phyloP scores from a whole-genome alignment of 495 filamentous ascomycete genomes.

The Neurospora sp. region DNA sequence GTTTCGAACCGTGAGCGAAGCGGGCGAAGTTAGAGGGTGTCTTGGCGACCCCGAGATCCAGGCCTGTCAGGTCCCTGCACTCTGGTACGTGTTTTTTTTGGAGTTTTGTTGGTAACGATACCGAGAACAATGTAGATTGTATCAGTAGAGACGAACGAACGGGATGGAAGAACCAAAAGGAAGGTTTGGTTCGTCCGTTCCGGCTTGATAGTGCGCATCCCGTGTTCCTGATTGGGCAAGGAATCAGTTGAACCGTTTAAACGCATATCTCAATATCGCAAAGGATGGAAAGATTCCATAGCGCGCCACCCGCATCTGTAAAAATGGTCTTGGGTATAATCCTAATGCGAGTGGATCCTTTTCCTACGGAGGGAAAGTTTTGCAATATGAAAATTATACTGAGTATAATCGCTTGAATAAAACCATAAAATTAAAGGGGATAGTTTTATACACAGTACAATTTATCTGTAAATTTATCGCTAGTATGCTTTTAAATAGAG shows the following conservation, averaged over 20 bases:
- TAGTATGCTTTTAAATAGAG: no score
- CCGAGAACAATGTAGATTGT: background rate
- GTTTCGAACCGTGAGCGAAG: background rate
- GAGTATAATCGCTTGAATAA: no score
- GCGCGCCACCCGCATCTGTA: no score
- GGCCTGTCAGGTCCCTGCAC: background rate
- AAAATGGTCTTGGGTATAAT: no score
- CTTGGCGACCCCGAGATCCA: background rate
- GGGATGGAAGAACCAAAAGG: background rate
- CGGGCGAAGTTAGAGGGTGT: background rate
- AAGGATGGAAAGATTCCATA: background rate
- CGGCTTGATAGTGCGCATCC: background rate
- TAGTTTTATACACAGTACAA: no score
- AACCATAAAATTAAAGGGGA: no score
- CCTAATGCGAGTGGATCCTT: no score
- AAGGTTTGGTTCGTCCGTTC: background rate
- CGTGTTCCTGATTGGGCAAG: background rate
- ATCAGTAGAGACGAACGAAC: background rate
- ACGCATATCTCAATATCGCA: background rate
- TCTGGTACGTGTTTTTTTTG: background rate
- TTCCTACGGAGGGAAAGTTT: no score
- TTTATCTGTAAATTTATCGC: no score
- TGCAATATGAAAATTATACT: no score
- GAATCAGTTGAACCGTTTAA: background rate
- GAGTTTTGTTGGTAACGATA: background rate